phyloP scores from a whole-genome alignment of 352 stramenopile genomes.

The Globisporangium recalcitrans region DNA sequence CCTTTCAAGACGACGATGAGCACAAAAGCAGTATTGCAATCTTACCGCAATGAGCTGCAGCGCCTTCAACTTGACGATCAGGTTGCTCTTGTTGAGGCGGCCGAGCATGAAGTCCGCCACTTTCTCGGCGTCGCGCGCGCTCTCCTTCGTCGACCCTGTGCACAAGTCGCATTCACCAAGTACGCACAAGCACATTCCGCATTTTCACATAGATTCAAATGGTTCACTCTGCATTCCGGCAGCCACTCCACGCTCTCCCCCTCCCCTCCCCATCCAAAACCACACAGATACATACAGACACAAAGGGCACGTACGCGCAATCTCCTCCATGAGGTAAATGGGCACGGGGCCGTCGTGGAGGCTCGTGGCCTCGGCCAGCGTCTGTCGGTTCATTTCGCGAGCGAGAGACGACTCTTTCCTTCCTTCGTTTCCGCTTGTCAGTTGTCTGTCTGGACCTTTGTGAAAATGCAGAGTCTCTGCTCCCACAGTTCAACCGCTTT shows the following conservation, averaged over 20 bases:
- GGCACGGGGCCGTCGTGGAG: slow-evolving; percentile 78
- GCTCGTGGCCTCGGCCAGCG: slow-evolving; percentile 76
- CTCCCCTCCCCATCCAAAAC: background rate
- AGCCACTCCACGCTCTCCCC: background rate
- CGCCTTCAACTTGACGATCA: slow-evolving; percentile 84
- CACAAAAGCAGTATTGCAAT: background rate
- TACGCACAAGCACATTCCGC: background rate
- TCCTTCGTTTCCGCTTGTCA: background rate
- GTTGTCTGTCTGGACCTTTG: background rate
- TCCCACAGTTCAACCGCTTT: too few species aligned
- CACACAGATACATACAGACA: background rate
- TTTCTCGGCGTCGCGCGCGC: slow-evolving; percentile 67
- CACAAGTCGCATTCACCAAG: background rate
- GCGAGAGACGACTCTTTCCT: background rate
- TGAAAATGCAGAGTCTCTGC: slow-evolving; percentile 1
- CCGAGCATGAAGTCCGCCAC: slow-evolving; percentile 73
- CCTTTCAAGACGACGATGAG: too few species aligned
- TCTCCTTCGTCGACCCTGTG: slow-evolving; percentile 57
- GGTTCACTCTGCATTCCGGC: background rate
- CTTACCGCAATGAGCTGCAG: slow-evolving; percentile 80
- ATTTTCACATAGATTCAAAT: background rate
- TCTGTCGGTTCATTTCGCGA: slow-evolving; percentile 73
- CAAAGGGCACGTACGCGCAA: slow-evolving; percentile 44
- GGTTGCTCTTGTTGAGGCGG: slow-evolving; percentile 73
- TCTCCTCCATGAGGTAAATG: slow-evolving; percentile 84